Evolutionary conservation across 2,329 filamentous ascomycete genomes (phyloP), one percentile per base, ranked within the genome.

Genomic region (Tolypocladium inflatum): DNA sequence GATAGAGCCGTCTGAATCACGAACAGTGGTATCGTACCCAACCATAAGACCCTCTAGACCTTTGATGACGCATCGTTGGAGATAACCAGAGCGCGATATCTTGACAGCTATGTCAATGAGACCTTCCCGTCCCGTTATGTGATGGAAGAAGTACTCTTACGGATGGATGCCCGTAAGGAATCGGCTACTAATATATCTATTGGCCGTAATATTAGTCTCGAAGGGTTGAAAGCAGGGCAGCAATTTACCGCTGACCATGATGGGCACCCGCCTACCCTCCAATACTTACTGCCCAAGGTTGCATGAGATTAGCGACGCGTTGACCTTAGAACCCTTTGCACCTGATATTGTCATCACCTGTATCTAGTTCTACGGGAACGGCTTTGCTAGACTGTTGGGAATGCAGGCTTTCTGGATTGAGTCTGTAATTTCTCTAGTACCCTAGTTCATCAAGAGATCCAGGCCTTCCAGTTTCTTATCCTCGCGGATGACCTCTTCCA

Each of bases 101-200:
- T 99, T 99, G 72, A 99, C 94, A 63, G 94, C 94, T 26, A 94
- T 99, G 81, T 99, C 94, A 70, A 99, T 97, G 63, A 99, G 79
- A 80, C 94, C 94, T 80, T 99, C 94, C 76, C 94, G 85, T 66
- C 94, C 94, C 69, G 93, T 93, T 94, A 99, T 99, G 73, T 94
- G 91, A 82, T 99, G 94, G 79, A 99, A 99, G 73, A 92, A 99
- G 73, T 97, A 99, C 71, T 97, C 94, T 68, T 99, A 70, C 99
- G 94, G 94, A 57, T 93, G 86, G 61, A 99, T 94, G 60, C 94
- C 94, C 33, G 94, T 99, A 80, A 99, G 88, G 83, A 97, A 99
- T 71, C 94, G 91, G 68, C 95, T 91, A 55, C 90, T 89, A 63
- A 99, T 90, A 74, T 96, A 99, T n/a, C 94, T 94, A 67, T 92